Evolutionary conservation across 306 rosid species (phyloP).

Genomic region (Sechiopsis laciniata): DNA sequence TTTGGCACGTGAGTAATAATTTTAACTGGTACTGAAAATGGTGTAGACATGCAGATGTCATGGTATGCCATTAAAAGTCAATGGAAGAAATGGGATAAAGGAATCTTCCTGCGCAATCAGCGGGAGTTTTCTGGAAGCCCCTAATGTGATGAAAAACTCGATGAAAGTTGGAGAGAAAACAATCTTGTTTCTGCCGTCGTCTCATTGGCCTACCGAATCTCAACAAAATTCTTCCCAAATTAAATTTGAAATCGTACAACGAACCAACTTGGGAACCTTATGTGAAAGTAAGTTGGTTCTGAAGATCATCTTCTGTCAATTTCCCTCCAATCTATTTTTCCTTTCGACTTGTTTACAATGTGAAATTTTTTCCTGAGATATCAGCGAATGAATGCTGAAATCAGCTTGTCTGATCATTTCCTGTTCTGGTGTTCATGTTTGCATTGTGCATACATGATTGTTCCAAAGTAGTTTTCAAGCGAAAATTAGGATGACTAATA

Average conservation of each 20-base stretch:
- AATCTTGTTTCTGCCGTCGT: conserved; percentile 54
- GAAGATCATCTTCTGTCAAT: conserved; percentile 21
- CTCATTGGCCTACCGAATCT: conserved; percentile 37
- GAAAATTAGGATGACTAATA: neutral
- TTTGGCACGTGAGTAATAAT: neutral
- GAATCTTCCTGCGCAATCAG: conserved; percentile 49
- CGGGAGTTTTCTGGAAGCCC: conserved; percentile 42
- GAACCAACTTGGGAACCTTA: conserved; percentile 56
- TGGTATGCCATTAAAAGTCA: conserved; percentile 47
- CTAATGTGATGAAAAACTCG: conserved; percentile 43
- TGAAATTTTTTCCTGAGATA: neutral
- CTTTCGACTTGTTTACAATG: neutral
- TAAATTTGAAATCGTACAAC: conserved; percentile 43
- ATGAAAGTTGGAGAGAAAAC: conserved; percentile 57
- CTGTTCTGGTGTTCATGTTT: conserved; percentile 6
- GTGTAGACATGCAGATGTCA: conserved; percentile 75
- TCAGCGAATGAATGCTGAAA: neutral
- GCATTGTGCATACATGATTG: neutral
- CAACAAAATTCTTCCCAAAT: conserved; percentile 41
- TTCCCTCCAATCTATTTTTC: neutral
- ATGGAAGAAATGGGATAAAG: conserved; percentile 25
- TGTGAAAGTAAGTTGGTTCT: conserved; percentile 49
- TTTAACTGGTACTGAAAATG: conserved; percentile 27
- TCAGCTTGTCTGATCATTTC: conserved; percentile 10
- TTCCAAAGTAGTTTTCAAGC: conserved; percentile 1